phyloP scores from a whole-genome alignment of 257 asterid species.

The Solanum pinnatisectum region DNA sequence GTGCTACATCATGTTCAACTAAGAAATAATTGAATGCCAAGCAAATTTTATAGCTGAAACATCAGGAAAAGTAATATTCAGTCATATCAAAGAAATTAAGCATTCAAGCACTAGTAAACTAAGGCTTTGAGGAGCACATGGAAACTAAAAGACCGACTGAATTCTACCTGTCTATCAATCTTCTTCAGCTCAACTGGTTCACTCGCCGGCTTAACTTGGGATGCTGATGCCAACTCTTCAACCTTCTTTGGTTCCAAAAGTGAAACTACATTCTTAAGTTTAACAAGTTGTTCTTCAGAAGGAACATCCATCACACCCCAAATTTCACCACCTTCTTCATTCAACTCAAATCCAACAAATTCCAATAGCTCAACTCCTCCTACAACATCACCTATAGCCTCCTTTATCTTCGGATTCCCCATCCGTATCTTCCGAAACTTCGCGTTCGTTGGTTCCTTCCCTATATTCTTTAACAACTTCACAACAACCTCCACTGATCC shows the following conservation, averaged over 20 bases:
- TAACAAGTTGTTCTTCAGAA: conserved; percentile 33
- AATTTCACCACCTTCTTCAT: conserved; percentile 76
- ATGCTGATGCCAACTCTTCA: conserved; percentile 23
- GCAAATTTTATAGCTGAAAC: not conserved
- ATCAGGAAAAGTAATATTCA: not conserved
- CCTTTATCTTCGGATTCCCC: conserved; percentile 90
- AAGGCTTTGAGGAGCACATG: not conserved
- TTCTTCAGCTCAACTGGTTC: conserved; percentile 39
- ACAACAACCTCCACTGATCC: conserved; percentile 56
- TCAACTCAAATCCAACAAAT: conserved; percentile 61
- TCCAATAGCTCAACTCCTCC: conserved; percentile 90
- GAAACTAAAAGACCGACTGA: not conserved
- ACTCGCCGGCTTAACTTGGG: conserved; percentile 30
- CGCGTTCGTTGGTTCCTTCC: conserved; percentile 63
- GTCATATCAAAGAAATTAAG: not conserved
- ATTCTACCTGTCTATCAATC: conserved; percentile 76
- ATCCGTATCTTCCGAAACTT: conserved; percentile 84
- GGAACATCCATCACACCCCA: conserved; percentile 78
- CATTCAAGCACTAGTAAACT: not conserved
- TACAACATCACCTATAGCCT: conserved; percentile 61
- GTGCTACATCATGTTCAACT: not conserved
- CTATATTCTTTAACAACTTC: conserved; percentile 55
- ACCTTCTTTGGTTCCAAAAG: conserved; percentile 53
- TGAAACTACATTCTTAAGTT: conserved; percentile 32
- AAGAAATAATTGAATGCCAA: not conserved